Conservation (phyloP, 2,329 filamentous ascomycete genomes). For the Epichloe uncinata region DNA sequence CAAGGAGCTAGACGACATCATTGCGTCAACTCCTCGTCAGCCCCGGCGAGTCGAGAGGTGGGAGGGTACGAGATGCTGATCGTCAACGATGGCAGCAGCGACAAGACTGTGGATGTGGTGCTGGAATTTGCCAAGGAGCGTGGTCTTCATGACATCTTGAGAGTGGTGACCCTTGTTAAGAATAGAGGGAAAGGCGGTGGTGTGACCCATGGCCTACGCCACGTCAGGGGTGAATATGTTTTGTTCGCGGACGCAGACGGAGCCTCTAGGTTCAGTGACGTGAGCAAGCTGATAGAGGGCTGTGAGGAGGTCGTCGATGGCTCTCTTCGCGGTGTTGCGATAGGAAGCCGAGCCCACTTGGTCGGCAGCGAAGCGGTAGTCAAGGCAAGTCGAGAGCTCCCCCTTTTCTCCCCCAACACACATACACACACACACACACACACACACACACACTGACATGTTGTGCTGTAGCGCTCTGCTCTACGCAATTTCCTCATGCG, state of each 20-base stretch:
- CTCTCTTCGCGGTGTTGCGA: conserved; percentile 64
- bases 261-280: conserved; percentile 72
- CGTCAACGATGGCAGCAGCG: conserved; percentile 78
- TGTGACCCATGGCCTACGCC: conserved; percentile 88
- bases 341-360: conserved; percentile 83
- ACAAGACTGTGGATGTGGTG: conserved; percentile 67
- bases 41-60: conserved; percentile 6
- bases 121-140: conserved; percentile 67
- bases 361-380: conserved; percentile 93
- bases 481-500: conserved; percentile 96
- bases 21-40: conserved; percentile 8
- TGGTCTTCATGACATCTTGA: conserved; percentile 62
- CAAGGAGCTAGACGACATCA: conserved; percentile 22
- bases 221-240: conserved; percentile 77
- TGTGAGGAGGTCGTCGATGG: conserved; percentile 66
- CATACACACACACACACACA: too few species aligned
- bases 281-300: conserved; percentile 67
- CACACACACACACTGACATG: not conserved
- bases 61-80: conserved; percentile 84
- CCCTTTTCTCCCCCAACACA: not conserved
- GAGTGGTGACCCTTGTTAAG: conserved; percentile 62
- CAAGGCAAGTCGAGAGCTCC: conserved; percentile 40
- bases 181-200: conserved; percentile 94
- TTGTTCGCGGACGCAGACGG: conserved; percentile 95
- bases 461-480: conserved; percentile 54